These are phyloP conservation scores for Wickerhamiella alocasiicola DNA, from an alignment of 805 yeast species.

Conservation along the genomic window DNA sequence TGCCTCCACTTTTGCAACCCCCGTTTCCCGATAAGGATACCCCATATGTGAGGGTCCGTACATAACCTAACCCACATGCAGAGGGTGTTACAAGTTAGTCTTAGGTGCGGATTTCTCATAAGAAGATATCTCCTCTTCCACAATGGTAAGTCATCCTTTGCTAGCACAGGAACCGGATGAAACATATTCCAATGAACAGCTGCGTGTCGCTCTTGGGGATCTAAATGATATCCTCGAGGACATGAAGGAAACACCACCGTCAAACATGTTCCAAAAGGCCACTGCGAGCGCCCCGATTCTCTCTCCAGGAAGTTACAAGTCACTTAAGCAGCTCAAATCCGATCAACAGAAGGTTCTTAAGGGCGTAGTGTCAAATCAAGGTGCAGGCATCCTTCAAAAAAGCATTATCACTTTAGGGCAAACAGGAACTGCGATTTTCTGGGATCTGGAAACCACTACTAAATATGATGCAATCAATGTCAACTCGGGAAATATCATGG, in stretches of 20 bases:
- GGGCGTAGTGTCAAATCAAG: background rate
- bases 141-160: background rate
- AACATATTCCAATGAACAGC: background rate
- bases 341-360: conserved; percentile 2
- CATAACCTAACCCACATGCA: conserved; percentile 3
- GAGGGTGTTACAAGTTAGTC: background rate
- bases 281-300: background rate
- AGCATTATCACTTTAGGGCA: conserved; percentile 14
- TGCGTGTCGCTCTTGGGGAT: background rate
- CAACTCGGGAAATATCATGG: conserved; percentile 15
- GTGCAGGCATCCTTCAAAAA: background rate
- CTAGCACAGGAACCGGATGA: background rate
- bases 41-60: too few species aligned
- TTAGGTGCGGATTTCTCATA: too few species aligned
- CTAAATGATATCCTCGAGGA: conserved; percentile 1
- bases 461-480: conserved; percentile 17
- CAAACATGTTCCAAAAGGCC: background rate
- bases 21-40: too few species aligned
- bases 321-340: background rate
- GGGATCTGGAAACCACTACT: conserved; percentile 16
- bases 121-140: background rate
- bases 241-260: background rate
- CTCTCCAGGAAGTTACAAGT: background rate
- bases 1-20: too few species aligned
- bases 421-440: conserved; percentile 14